Conservation (phyloP, 306 rosid species). For the Cucumis sativus region DNA sequence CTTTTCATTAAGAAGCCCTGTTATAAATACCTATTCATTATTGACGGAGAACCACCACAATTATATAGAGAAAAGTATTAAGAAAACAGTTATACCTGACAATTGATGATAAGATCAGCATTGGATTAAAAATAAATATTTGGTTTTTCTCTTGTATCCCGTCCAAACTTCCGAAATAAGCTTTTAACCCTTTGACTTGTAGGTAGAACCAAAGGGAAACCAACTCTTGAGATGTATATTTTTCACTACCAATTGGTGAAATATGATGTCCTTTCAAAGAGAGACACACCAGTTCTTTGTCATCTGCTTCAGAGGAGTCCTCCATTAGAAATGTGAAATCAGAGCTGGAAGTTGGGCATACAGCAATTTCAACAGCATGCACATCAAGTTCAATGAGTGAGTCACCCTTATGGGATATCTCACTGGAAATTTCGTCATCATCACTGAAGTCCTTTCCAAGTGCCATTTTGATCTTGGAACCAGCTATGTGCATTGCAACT, state of each 20-base stretch:
- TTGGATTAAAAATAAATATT: constrained; percentile 49
- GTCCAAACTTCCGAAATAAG: constrained; percentile 32
- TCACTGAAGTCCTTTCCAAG: constrained; percentile 27
- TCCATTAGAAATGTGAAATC: constrained; percentile 26
- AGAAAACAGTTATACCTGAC: constrained; percentile 41
- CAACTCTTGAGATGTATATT: constrained; percentile 39
- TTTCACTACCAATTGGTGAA: constrained; percentile 35
- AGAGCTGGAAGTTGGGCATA: constrained; percentile 47
- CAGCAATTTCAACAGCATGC: constrained; percentile 40
- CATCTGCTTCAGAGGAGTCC: constrained; percentile 18
- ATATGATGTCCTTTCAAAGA: constrained; percentile 42
- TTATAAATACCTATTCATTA: neutral
- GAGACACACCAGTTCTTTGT: constrained; percentile 25
- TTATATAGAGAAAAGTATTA: neutral
- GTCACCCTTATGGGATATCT: constrained; percentile 18
- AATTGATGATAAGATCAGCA: constrained; percentile 34
- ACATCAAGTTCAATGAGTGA: constrained; percentile 46
- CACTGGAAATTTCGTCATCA: constrained; percentile 19
- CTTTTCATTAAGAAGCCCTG: neutral
- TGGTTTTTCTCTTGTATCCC: constrained; percentile 30
- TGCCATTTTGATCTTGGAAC: constrained; percentile 45
- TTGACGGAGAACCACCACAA: neutral
- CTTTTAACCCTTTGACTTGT: constrained; percentile 45
- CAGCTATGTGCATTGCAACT: constrained; percentile 59
- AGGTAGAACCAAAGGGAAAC: constrained; percentile 41